Base-by-base conservation (phyloP, 768 basidiomycete genomes). In the Boletus barrowsii region DNA sequence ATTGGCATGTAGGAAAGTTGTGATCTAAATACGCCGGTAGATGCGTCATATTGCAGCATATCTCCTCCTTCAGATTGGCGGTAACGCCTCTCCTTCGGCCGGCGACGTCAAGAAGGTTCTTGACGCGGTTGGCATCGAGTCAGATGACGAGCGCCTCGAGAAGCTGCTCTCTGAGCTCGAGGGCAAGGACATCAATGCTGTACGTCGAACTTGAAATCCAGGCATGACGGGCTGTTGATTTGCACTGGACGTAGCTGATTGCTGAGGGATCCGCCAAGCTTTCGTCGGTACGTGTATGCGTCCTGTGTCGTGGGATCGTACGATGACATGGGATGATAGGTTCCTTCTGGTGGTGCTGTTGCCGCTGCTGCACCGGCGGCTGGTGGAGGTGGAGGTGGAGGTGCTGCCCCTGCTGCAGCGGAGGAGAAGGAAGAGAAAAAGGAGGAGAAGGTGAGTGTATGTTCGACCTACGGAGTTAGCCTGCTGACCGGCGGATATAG, bases 41-140 rank as follows among this genome's bases (percentile, higher is more conserved):
- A 93, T 93, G 91, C 90, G 90, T 75, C 77, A 93, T 71, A 78
- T 98, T 74, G 95, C 93, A 77, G 92, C 93, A 62, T 98, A 97
- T 81, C 86, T 99, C 56, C 93, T 99, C 72, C 93, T 98, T 77
- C 88, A 90, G 74, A 82, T 85, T 70, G 97, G 93, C 62, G 97
- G 97, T 52, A 98, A 98, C 69, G 76, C 86, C 66, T 83, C 81
- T 59, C 95, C 97, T 59, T 85, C 87, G 56, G 90, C 90, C 51
- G 81, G 67, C 43, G 95, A 98, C 72, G 80, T 99, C 78, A 93
- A 86, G 78, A 86, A 86, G 66, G 84, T 98, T 68, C 86, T 99
- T 63, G 74, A 67, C 51, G 78, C 87, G 58, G 97, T 93, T 65
- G 93, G 91, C 66, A 87, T 97, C 64, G 93, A 96, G 71, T 80